These are phyloP conservation scores for Cytospora piceicola DNA, from an alignment of 2,329 filamentous ascomycete genomes.

Conservation along the genomic window DNA sequence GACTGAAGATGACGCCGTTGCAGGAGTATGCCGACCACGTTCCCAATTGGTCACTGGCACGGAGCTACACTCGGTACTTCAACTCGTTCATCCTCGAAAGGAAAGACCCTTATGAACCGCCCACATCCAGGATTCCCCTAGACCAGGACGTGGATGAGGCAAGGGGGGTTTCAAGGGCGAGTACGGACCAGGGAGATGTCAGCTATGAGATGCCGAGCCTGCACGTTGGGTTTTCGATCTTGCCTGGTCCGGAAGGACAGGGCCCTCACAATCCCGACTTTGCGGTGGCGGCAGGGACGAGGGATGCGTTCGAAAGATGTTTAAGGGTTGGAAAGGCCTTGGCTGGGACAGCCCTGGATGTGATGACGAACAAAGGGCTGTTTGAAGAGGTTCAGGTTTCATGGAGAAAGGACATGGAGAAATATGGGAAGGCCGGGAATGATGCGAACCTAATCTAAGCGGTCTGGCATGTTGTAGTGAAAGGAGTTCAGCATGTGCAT, in stretches of 20 bases:
- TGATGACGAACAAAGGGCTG: conserved; percentile 47
- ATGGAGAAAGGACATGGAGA: conserved; percentile 41
- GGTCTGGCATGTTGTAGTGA: background rate
- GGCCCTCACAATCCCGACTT: conserved; percentile 60
- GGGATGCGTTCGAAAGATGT: conserved; percentile 50
- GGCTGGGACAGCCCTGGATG: conserved; percentile 52
- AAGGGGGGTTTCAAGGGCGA: conserved; percentile 52
- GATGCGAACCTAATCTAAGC: accelerated
- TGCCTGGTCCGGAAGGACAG: conserved; percentile 46
- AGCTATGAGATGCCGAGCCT: conserved; percentile 62
- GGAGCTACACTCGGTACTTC: conserved; percentile 50
- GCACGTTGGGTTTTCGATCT: conserved; percentile 55
- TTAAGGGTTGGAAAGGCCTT: conserved; percentile 53
- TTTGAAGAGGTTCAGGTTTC: conserved; percentile 47
- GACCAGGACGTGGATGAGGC: conserved; percentile 48
- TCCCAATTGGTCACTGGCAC: conserved; percentile 54
- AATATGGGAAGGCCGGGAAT: background rate
- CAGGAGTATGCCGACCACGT: conserved; percentile 58
- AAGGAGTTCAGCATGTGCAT: too few relatives aligned
- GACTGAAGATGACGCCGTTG: conserved; percentile 45
- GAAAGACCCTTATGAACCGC: conserved; percentile 19
- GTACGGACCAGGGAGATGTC: conserved; percentile 63
- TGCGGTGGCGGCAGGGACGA: conserved; percentile 53
- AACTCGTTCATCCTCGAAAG: conserved; percentile 44
- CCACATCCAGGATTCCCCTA: conserved; percentile 22